phyloP scores from a whole-genome alignment of 257 asterid species.

The Solanum medicagineum region DNA sequence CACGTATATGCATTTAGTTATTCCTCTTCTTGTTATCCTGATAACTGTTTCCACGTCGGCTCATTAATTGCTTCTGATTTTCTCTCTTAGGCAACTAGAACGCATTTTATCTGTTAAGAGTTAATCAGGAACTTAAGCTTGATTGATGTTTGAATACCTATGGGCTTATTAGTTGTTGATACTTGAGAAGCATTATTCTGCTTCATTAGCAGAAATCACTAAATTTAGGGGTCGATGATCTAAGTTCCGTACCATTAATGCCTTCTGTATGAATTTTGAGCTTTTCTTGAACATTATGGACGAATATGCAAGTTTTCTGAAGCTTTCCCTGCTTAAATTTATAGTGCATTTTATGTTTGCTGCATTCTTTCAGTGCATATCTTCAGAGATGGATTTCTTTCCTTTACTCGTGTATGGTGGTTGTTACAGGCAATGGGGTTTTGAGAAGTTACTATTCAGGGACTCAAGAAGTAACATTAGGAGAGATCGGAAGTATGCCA shows the following conservation, averaged over 20 bases:
- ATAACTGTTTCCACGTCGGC: no score
- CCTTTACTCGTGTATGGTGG: background rate
- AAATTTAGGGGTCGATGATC: background rate
- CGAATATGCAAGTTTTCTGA: background rate
- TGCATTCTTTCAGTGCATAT: background rate
- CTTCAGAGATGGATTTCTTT: background rate
- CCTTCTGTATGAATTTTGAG: background rate
- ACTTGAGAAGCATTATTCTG: background rate
- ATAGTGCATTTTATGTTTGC: background rate
- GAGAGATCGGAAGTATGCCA: slow-evolving; percentile 61
- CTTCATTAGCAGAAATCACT: background rate
- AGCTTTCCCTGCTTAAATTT: background rate
- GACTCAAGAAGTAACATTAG: slow-evolving; percentile 46
- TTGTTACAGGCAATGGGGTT: slow-evolving; percentile 61
- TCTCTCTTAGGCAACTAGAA: background rate
- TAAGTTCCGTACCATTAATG: background rate
- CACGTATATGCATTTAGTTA: background rate
- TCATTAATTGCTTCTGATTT: background rate
- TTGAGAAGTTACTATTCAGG: slow-evolving; percentile 59
- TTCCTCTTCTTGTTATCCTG: background rate
- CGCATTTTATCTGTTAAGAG: background rate
- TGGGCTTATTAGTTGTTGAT: background rate
- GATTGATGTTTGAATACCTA: background rate
- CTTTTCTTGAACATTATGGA: background rate
- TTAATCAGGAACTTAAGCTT: background rate